A percentile compares a stretch with the other conserved stretches of the same genome.
Evolutionary conservation across 495 filamentous ascomycete species (phyloP).

Genomic region (Podospora conica): DNA sequence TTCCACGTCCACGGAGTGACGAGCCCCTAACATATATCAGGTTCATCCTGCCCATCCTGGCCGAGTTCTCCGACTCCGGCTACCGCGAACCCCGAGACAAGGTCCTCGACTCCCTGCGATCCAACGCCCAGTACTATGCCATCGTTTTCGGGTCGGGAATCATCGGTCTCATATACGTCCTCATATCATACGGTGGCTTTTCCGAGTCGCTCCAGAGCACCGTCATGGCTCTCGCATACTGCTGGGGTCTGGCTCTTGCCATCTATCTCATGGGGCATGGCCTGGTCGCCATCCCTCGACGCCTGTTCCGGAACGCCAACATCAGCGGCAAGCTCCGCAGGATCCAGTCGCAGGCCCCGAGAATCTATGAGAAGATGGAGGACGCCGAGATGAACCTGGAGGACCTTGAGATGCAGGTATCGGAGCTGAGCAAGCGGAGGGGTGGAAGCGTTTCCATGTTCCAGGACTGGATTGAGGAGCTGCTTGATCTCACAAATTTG

Average conservation of each 20-base stretch:
- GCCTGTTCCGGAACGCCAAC: conserved; percentile 68
- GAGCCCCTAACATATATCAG: conserved; percentile 32
- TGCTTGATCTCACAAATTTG: conserved; percentile 66
- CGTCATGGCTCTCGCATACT: conserved; percentile 88
- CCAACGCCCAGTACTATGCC: conserved; percentile 82
- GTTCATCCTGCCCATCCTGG: conserved; percentile 88
- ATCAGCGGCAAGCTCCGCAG: conserved; percentile 63
- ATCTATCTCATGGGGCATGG: conserved; percentile 98
- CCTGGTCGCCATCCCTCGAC: conserved; percentile 81
- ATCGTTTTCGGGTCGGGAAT: conserved; percentile 65
- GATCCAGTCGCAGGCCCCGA: conserved; percentile 73
- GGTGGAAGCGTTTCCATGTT: conserved; percentile 74
- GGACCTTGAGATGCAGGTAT: conserved; percentile 71
- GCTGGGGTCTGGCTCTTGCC: conserved; percentile 82
- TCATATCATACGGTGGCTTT: conserved; percentile 60
- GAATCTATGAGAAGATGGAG: conserved; percentile 76
- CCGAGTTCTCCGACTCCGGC: conserved; percentile 88
- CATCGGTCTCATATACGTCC: conserved; percentile 76
- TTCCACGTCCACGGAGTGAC: not conserved
- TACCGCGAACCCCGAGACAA: conserved; percentile 79
- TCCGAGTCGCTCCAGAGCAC: conserved; percentile 63
- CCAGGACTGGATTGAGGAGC: conserved; percentile 89
- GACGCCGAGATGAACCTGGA: conserved; percentile 79
- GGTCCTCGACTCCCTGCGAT: conserved; percentile 72
- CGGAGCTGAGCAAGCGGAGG: conserved; percentile 72